Conservation (phyloP, 352 stramenopile genomes). For the Pythium monospermum region DNA sequence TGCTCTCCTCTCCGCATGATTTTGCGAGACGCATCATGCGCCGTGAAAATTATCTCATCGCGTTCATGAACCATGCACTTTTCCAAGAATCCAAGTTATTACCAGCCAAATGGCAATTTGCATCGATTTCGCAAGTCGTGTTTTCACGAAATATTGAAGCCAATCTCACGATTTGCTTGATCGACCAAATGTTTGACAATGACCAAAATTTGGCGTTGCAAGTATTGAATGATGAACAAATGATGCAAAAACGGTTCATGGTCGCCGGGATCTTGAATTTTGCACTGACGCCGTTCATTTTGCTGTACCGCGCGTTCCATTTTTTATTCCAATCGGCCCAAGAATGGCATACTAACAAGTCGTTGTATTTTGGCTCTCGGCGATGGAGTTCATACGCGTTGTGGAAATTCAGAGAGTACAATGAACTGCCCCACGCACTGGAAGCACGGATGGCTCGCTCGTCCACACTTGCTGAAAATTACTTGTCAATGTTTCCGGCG, state of each 20-base stretch:
- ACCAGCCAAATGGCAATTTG: slow-evolving; percentile 63
- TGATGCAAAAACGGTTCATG: slow-evolving; percentile 92
- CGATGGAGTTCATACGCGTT: slow-evolving; percentile 90
- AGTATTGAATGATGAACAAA: slow-evolving; percentile 88
- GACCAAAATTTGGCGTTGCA: slow-evolving; percentile 77
- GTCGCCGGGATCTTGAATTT: slow-evolving; percentile 93
- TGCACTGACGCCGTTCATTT: slow-evolving; percentile 95
- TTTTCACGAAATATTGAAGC: slow-evolving; percentile 91
- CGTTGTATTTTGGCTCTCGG: slow-evolving; percentile 93
- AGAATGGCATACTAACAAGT: slow-evolving; percentile 90
- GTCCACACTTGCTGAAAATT: slow-evolving; percentile 90
- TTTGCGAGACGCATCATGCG: slow-evolving; percentile 96
- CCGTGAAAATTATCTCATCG: slow-evolving; percentile 98
- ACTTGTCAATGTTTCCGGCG: slow-evolving; percentile 92
- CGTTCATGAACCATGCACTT: slow-evolving; percentile 94
- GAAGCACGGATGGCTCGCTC: slow-evolving; percentile 91
- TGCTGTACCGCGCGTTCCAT: slow-evolving; percentile 96
- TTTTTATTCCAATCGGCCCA: slow-evolving; percentile 97
- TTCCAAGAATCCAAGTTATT: slow-evolving; percentile 87
- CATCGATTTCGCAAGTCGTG: slow-evolving; percentile 73
- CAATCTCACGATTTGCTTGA: slow-evolving; percentile 93
- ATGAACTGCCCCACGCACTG: slow-evolving; percentile 96
- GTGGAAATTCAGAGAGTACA: slow-evolving; percentile 97
- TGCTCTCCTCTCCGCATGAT: slow-evolving; percentile 79
- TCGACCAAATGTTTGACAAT: slow-evolving; percentile 96